Conservation (phyloP, 768 basidiomycete genomes). For the Chalciporus pseudorubinellus region DNA sequence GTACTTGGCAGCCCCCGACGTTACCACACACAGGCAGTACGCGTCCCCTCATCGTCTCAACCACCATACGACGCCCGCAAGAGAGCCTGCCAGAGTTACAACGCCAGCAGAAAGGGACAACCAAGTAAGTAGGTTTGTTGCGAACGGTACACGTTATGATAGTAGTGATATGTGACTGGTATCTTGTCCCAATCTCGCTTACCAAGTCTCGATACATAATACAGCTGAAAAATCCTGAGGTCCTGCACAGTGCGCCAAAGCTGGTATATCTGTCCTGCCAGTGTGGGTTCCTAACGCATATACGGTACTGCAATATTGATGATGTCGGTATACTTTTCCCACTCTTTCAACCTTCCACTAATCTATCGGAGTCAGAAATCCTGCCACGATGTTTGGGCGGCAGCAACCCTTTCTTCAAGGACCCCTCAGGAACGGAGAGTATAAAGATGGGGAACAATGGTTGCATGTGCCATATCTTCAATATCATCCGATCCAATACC, state of each 20-base stretch:
- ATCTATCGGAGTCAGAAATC: neutral
- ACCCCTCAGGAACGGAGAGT: constrained; percentile 5
- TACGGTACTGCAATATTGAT: neutral
- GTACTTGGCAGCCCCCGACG: constrained; percentile 18
- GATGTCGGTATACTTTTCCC: constrained; percentile 6
- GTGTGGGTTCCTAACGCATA: neutral
- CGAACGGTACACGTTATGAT: neutral
- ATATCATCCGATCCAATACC: constrained; percentile 12
- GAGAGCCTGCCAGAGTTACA: neutral
- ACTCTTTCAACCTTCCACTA: constrained; percentile 1
- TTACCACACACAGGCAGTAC: constrained; percentile 5
- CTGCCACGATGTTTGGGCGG: constrained; percentile 16
- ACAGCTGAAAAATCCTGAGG: no score
- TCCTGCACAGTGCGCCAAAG: neutral
- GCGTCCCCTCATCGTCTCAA: neutral
- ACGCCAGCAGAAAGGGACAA: neutral
- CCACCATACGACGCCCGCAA: neutral
- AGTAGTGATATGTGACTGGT: no score
- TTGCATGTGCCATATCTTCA: constrained; percentile 13
- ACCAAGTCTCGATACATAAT: no score
- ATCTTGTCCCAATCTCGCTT: no score
- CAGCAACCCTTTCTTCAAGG: constrained; percentile 10
- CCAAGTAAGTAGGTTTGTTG: neutral
- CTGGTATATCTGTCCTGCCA: neutral
- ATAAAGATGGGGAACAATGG: constrained; percentile 18